Evolutionary conservation across 1,284 basidiomycete genomes (phyloP), one percentile per base, ranked within the genome.

Genomic region (Schizophyllum amplum): DNA sequence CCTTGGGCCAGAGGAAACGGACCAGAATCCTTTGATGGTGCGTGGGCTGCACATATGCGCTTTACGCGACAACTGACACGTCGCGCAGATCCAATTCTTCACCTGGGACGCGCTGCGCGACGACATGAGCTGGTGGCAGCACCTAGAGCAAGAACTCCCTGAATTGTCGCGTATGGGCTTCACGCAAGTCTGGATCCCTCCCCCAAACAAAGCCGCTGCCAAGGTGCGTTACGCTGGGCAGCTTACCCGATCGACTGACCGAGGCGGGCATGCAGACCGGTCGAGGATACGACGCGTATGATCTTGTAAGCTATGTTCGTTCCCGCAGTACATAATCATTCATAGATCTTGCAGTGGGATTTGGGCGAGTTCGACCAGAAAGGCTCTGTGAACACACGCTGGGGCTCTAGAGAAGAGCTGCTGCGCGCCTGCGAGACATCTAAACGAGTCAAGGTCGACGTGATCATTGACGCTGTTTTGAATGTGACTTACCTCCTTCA

Each of bases 351-450:
- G 22, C 59, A 92, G 81, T 94, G 90, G 89, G 92, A 94, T 68
- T 73, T 98, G 9, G 95, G 95, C 52, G 94, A 98, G 74, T 98
- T 97, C 63, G 73, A 92, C 54, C 89, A 92, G 69, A 95, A 93
- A 69, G 90, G 88, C 11, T 74, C 80, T n/a, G 72, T 82, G 54
- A 70, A 76, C 7, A 98, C 94, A n/a, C 83, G 94, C 61, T 98
- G 94, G 92, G 95, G 95, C 20, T 89, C 87, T 13, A 89, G 87
- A 63, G 83, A 92, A 51, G 86, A 98, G 64, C 80, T 96, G 21
- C 67, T 93, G 1, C 67, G 72, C 4, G 86, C 89, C 11, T 87
- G 90, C 68, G 68, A 72, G 55, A 67, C 72, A 24, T 88, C 88
- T 2, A 77, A 75, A 60, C 68, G 73, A 61, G 73, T 79, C 61